Evolutionary conservation across 108 stramenopile genomes (phyloP), one percentile per base, ranked within the genome.

Genomic region (Nitzschia putrida): DNA sequence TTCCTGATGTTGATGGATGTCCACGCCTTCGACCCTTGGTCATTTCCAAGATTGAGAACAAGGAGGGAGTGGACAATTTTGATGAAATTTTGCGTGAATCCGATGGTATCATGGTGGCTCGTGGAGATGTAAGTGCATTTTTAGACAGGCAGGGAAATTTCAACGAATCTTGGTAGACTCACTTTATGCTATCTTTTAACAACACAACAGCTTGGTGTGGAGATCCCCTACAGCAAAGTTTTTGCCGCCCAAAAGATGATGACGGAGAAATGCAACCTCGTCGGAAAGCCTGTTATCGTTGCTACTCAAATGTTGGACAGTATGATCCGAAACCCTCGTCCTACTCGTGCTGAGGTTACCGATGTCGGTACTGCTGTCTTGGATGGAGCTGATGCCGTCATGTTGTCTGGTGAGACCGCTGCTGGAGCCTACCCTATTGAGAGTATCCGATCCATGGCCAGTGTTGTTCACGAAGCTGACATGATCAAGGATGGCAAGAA

Each of bases 241-340:
- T 95, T 95, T 72, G 66, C 88, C 23, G 92, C 91, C 14, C 96
- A 97, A 79, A 94, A 95, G 74, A 85, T 88, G 86, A 96, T 96
- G 93, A 86, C 93, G 52, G 65, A 78, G 23, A 77, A 78, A 64
- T 88, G 86, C 66, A 91, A 91, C 66, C 61, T 69, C 25, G 79
- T 59, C 21, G 88, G 93, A 0, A 94, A 93, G 68, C 88, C 90
- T 21, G 92, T 92, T 12, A 86, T 96, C 73, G 89, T 87, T 13
- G 95, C 95, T 11, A 96, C 95, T 50, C 95, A 94, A 76, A 91
- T 94, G 93, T 77, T 95, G 38, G 94, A 95, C 57, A 83, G 80
- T 23, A 97, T 97, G 96, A 89, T 87, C 72, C 78, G 79, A 55
- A 93, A 85, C 77, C 96, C 83, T 63, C 85, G 93, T 21, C 96